phyloP scores from a whole-genome alignment of 1,284 basidiomycete genomes.

The Marasmius tenuissimus region DNA sequence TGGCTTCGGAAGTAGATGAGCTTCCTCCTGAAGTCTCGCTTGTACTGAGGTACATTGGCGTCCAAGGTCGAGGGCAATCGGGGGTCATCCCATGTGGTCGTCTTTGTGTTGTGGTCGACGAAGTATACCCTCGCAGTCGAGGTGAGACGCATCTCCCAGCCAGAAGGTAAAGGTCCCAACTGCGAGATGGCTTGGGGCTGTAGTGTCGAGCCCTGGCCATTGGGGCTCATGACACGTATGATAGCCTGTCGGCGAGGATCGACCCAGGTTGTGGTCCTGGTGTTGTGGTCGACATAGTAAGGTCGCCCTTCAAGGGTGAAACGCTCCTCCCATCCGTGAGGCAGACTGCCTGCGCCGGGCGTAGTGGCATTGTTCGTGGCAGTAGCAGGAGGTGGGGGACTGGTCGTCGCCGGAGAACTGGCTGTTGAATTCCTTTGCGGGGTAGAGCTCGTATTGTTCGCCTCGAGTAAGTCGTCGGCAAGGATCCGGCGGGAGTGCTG shows the following conservation, averaged over 20 bases:
- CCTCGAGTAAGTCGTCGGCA: conserved; percentile 79
- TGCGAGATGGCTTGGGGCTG: conserved; percentile 90
- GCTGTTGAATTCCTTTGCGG: conserved; percentile 28
- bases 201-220: conserved; percentile 77
- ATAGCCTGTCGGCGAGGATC: conserved; percentile 90
- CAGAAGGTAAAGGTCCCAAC: conserved; percentile 88
- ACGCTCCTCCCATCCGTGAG: conserved; percentile 94
- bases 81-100: conserved; percentile 98
- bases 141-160: conserved; percentile 97
- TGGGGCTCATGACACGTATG: conserved; percentile 87
- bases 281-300: conserved; percentile 95
- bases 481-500: conserved; percentile 77
- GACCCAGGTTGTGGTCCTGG: conserved; percentile 94
- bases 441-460: conserved; percentile 40
- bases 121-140: conserved; percentile 94
- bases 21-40: conserved; percentile 94
- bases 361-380: conserved; percentile 66
- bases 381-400: conserved; percentile 37
- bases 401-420: conserved; percentile 33
- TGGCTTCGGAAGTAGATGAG: conserved; percentile 97
- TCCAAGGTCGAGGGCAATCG: conserved; percentile 83
- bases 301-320: conserved; percentile 93
- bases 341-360: conserved; percentile 78
- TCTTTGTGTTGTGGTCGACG: conserved; percentile 95
- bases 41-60: conserved; percentile 94